A percentile compares a stretch with the other conserved stretches of the same genome.
phyloP scores from a whole-genome alignment of 2,329 filamentous ascomycete genomes.

The Leptographium procerum region DNA sequence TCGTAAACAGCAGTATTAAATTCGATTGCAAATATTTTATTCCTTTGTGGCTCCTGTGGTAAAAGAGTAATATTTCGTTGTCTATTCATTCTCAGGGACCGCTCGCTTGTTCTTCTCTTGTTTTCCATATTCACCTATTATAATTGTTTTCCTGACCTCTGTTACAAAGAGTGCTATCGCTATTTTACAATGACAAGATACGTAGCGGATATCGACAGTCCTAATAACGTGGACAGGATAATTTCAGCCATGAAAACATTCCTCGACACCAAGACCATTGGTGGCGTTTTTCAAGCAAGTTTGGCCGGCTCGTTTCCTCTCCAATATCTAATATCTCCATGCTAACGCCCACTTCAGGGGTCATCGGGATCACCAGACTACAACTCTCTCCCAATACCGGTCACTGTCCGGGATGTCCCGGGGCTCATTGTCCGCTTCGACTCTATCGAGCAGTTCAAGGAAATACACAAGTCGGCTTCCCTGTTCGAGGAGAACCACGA shows the following conservation, averaged over 20 bases:
- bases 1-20: background rate
- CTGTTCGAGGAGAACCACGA: conserved; percentile 11
- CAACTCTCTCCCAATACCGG: background rate
- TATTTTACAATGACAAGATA: background rate
- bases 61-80: background rate
- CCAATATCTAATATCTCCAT: background rate
- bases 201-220: background rate
- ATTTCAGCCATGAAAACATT: conserved; percentile 1
- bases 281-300: conserved; percentile 4
- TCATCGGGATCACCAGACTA: background rate
- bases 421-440: conserved; percentile 7
- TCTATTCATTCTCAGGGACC: background rate
- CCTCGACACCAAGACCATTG: background rate
- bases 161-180: background rate
- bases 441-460: conserved; percentile 8
- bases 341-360: background rate
- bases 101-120: background rate
- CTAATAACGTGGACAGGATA: background rate
- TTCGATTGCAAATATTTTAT: background rate
- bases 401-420: background rate
- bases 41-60: background rate
- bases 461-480: conserved; percentile 7
- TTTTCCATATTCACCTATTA: background rate
- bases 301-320: background rate
- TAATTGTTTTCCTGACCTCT: too few relatives aligned